Conservation (phyloP, 148 eudicot genomes). For the Rhododendron ovatum region DNA sequence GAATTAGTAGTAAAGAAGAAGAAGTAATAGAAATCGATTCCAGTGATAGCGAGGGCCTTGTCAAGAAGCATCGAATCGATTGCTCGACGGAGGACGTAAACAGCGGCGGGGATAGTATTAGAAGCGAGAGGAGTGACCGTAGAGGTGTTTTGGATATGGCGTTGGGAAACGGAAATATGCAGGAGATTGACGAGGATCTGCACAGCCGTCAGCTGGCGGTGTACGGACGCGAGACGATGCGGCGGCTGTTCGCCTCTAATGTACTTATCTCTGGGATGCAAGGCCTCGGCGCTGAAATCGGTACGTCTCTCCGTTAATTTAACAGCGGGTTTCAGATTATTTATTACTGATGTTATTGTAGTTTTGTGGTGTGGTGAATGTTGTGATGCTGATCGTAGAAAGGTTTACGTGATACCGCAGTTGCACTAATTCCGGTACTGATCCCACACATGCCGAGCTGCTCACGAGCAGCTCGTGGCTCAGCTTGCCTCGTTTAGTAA, state of each 20-base stretch:
- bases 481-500: not conserved
- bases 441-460: too few species aligned
- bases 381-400: too few species aligned
- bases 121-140: slow-evolving; percentile 4
- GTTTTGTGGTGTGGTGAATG: not conserved
- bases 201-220: slow-evolving; percentile 92
- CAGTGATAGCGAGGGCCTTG: slow-evolving; percentile 15
- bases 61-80: slow-evolving; percentile 40
- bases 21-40: slow-evolving; percentile 24
- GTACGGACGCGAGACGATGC: slow-evolving; percentile 83
- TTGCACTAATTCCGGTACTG: not conserved
- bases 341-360: not conserved
- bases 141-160: slow-evolving; percentile 31
- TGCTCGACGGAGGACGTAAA: slow-evolving; percentile 7
- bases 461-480: too few species aligned
- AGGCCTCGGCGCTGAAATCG: slow-evolving; percentile 88
- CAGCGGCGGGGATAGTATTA: not conserved
- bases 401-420: not conserved
- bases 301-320: slow-evolving; percentile 22
- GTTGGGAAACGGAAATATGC: slow-evolving; percentile 25
- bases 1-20: slow-evolving; percentile 46
- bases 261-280: slow-evolving; percentile 79
- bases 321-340: not conserved
- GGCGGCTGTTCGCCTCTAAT: slow-evolving; percentile 65
- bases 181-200: slow-evolving; percentile 84